phyloP scores from a whole-genome alignment of 129 eudicot genomes.

The Helianthus tuberosus region DNA sequence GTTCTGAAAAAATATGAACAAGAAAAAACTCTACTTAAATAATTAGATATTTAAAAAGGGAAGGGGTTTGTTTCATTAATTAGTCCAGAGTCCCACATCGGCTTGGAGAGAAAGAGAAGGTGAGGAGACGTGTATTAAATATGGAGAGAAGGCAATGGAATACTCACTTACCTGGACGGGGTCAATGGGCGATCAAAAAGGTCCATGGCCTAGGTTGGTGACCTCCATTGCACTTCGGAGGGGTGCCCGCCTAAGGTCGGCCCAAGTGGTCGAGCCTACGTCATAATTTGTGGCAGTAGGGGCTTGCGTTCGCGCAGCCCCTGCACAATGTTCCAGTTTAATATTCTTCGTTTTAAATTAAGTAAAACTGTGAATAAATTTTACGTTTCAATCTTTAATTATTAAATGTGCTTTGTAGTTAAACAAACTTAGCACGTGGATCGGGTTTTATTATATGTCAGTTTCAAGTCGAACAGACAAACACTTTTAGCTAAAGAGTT shows the following conservation, averaged over 20 bases:
- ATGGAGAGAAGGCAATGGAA: not conserved
- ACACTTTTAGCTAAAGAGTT: too few species aligned
- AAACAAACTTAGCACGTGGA: too few species aligned
- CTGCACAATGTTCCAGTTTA: too few species aligned
- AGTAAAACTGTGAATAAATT: too few species aligned
- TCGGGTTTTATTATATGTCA: too few species aligned
- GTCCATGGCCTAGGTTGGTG: conserved; percentile 43
- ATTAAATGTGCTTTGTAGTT: too few species aligned
- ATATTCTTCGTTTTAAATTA: too few species aligned
- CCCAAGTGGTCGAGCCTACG: conserved; percentile 50
- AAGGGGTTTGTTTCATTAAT: too few species aligned
- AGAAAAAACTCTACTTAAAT: not conserved
- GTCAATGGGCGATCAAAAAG: conserved; percentile 44
- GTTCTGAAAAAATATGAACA: too few species aligned
- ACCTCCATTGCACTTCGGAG: conserved; percentile 38
- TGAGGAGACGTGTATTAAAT: not conserved
- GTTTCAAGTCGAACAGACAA: too few species aligned
- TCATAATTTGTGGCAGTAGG: conserved; percentile 58
- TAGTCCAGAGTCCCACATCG: not conserved
- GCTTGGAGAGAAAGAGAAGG: not conserved
- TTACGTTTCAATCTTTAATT: too few species aligned
- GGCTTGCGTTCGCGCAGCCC: conserved; percentile 73
- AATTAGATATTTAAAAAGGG: too few species aligned
- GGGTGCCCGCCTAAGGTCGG: conserved; percentile 46
- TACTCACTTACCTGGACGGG: conserved; percentile 33